A percentile compares a stretch with the other conserved stretches of the same genome.
Conservation (phyloP, 192 early-diverging fungal genomes). For the Coemansia umbellata region DNA sequence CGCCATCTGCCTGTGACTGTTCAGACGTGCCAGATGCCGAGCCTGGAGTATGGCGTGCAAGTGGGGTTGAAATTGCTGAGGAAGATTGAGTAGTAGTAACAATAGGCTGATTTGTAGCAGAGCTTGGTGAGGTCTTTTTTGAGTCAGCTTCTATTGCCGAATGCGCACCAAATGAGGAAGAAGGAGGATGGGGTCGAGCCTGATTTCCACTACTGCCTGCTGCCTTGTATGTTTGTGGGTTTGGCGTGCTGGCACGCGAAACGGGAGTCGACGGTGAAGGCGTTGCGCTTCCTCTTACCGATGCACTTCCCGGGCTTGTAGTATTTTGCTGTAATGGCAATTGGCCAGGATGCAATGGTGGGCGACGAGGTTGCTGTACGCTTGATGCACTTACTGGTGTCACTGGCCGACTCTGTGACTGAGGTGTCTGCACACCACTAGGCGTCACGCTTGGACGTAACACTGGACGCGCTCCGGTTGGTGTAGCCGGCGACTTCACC, state of each 20-base stretch:
- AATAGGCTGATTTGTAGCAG: no score
- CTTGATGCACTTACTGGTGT: background rate
- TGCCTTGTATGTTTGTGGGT: conserved; percentile 1
- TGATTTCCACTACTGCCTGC: background rate
- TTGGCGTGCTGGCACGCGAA: conserved; percentile 37
- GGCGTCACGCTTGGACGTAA: background rate
- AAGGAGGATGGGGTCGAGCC: background rate
- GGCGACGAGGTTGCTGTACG: conserved; percentile 9
- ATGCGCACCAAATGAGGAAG: no score
- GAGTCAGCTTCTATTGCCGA: no score
- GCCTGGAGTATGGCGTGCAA: no score
- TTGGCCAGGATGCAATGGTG: background rate
- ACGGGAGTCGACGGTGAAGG: conserved; percentile 11
- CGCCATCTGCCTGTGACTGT: no score
- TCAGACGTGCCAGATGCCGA: no score
- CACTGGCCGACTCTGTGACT: conserved; percentile 3
- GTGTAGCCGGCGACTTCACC: background rate
- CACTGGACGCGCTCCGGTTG: conserved; percentile 1
- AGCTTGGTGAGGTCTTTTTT: no score
- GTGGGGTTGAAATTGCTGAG: no score
- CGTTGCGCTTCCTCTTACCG: conserved; percentile 6
- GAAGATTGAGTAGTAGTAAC: no score
- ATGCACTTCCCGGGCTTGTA: background rate
- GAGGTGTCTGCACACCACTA: conserved; percentile 4
- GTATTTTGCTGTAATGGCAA: background rate